Evolutionary conservation across 2,329 filamentous ascomycete species (phyloP).

Genomic region (Aureobasidium sp.): DNA sequence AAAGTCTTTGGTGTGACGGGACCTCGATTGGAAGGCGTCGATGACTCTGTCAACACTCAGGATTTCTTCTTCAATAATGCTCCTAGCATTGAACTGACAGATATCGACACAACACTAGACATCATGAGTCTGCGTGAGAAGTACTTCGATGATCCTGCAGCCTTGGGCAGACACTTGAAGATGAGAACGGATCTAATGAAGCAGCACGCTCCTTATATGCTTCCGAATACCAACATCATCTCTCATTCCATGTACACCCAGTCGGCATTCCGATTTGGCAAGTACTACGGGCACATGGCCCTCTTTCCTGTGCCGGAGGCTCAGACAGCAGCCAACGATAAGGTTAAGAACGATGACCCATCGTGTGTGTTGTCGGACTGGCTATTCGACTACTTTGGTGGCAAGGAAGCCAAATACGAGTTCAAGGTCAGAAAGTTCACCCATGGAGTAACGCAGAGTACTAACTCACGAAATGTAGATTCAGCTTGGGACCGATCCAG

Average conservation of each 20-base stretch:
- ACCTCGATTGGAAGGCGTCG: slow-evolving; percentile 12
- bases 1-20: slow-evolving; percentile 18
- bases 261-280: slow-evolving; percentile 24
- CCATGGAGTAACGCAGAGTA: neutral
- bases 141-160: slow-evolving; percentile 20
- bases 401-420: slow-evolving; percentile 22
- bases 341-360: slow-evolving; percentile 19
- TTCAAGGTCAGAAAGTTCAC: slow-evolving; percentile 16
- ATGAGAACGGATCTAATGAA: slow-evolving; percentile 24
- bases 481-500: slow-evolving; percentile 22
- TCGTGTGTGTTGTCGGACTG: slow-evolving; percentile 21
- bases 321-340: slow-evolving; percentile 15
- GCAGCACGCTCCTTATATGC: slow-evolving; percentile 21
- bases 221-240: slow-evolving; percentile 31
- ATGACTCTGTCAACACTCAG: slow-evolving; percentile 17
- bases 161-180: slow-evolving; percentile 18
- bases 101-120: slow-evolving; percentile 25
- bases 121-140: slow-evolving; percentile 25
- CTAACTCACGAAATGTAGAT: slow-evolving; percentile 15
- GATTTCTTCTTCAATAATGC: slow-evolving; percentile 28
- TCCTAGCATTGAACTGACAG: slow-evolving; percentile 24
- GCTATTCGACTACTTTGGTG: slow-evolving; percentile 20
- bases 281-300: slow-evolving; percentile 23
- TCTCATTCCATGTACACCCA: slow-evolving; percentile 25
- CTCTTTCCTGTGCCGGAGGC: slow-evolving; percentile 22